Conservation (phyloP, 139 green algal genomes). For the Closterium sp. region DNA sequence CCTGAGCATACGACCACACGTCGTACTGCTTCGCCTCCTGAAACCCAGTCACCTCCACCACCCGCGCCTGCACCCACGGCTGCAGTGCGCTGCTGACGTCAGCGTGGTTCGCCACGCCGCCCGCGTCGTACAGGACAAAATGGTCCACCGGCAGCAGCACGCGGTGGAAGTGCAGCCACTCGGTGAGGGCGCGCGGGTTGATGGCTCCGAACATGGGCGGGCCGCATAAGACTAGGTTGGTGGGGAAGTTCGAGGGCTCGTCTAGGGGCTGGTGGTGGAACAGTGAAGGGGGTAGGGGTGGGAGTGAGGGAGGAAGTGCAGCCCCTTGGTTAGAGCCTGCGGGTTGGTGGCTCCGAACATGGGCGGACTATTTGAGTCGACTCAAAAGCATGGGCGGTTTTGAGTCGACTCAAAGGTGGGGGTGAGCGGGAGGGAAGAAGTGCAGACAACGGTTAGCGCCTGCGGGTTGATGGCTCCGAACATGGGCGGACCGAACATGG, state of each 20-base stretch:
- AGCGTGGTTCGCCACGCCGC: background rate
- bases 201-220: background rate
- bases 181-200: background rate
- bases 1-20: background rate
- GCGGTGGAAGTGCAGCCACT: conserved; percentile 6
- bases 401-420: too few species aligned
- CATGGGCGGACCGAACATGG: too few species aligned
- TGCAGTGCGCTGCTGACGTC: background rate
- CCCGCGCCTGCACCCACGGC: background rate
- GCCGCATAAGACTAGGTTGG: background rate
- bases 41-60: background rate
- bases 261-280: background rate
- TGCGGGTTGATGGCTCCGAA: too few species aligned
- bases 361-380: too few species aligned
- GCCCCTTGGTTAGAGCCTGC: too few species aligned
- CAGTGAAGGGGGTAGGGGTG: too few species aligned
- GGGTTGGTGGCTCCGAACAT: too few species aligned
- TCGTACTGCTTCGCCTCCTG: background rate
- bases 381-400: too few species aligned
- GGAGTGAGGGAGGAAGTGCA: background rate
- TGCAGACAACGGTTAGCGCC: too few species aligned
- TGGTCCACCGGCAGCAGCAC: background rate
- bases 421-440: too few species aligned
- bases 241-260: background rate
- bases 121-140: conserved; percentile 1